A percentile compares a stretch with the other conserved stretches of the same genome.
Conservation (phyloP, 306 rosid species). For the Oemleria cerasiformis region DNA sequence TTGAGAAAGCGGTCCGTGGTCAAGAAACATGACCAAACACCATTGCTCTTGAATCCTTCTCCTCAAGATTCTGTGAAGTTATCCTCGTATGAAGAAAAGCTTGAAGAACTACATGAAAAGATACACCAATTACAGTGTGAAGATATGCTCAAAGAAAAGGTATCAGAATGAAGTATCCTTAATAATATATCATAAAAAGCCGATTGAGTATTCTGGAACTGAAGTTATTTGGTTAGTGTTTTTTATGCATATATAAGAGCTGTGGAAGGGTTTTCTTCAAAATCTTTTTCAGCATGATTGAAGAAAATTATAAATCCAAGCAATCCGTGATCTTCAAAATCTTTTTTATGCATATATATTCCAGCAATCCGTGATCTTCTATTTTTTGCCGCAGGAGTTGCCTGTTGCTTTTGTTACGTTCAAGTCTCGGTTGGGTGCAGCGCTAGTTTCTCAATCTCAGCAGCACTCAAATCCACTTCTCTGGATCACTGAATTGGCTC, state of each 20-base stretch:
- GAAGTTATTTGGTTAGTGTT: not conserved
- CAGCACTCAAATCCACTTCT: slow-evolving; percentile 73
- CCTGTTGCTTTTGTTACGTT: slow-evolving; percentile 81
- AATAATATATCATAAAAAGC: not conserved
- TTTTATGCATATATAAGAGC: not conserved
- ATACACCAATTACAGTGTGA: slow-evolving; percentile 67
- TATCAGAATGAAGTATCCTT: slow-evolving; percentile 1
- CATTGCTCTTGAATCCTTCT: slow-evolving; percentile 43
- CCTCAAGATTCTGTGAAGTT: slow-evolving; percentile 35
- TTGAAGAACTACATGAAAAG: slow-evolving; percentile 57
- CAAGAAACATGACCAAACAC: slow-evolving; percentile 32
- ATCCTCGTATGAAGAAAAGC: slow-evolving; percentile 61
- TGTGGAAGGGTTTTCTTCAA: not conserved
- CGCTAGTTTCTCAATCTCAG: slow-evolving; percentile 68
- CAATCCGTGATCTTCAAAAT: not conserved
- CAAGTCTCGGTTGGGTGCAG: slow-evolving; percentile 73
- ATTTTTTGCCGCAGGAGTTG: slow-evolving; percentile 53
- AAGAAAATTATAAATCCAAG: not conserved
- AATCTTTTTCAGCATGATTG: not conserved
- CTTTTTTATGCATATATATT: not conserved
- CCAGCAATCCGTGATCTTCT: not conserved
- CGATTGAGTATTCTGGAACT: not conserved
- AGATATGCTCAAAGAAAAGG: slow-evolving; percentile 61
- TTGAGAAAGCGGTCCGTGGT: slow-evolving; percentile 36
- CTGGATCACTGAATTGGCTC: slow-evolving; percentile 83